A percentile compares a stretch with the other conserved stretches of the same genome.
Conservation (phyloP, 2,329 filamentous ascomycete genomes). For the Colletotrichum simmondsii region DNA sequence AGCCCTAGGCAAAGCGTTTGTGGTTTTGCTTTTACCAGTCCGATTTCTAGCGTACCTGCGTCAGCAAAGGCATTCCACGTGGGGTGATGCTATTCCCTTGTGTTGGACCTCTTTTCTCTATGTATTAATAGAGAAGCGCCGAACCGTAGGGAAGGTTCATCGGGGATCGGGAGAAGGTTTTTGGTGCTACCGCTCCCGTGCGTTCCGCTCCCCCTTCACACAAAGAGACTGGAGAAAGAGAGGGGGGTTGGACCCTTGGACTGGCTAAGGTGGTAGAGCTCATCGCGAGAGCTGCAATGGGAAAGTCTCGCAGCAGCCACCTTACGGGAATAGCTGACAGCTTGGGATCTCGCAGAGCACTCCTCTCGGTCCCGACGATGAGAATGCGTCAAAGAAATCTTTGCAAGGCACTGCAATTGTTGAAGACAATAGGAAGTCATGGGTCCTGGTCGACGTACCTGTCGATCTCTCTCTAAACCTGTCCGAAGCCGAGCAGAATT, state of each 20-base stretch:
- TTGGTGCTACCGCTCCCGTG: constrained; percentile 28
- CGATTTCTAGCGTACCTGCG: constrained; percentile 26
- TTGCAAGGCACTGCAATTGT: not conserved
- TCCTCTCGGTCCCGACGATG: not conserved
- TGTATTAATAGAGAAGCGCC: not conserved
- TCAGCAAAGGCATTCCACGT: constrained; percentile 19
- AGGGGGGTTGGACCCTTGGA: constrained; percentile 28
- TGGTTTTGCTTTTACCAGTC: constrained; percentile 7
- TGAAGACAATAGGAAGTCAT: not conserved
- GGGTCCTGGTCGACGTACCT: constrained; percentile 19
- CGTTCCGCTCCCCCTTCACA: constrained; percentile 33
- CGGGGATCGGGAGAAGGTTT: constrained; percentile 18
- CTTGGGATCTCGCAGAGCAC: not conserved
- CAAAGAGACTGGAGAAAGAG: not conserved
- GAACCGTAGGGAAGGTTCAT: constrained; percentile 5
- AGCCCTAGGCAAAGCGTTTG: constrained; percentile 1
- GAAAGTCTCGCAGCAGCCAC: constrained; percentile 13
- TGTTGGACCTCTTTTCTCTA: not conserved
- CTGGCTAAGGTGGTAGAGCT: not conserved
- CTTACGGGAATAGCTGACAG: not conserved
- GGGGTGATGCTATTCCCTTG: constrained; percentile 7
- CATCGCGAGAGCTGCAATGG: constrained; percentile 1
- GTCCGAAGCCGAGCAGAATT: constrained; percentile 17
- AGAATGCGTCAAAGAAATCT: not conserved
- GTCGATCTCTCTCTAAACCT: constrained; percentile 27